Conservation (phyloP, 257 asterid genomes). For the Nicotiana benthamiana region DNA sequence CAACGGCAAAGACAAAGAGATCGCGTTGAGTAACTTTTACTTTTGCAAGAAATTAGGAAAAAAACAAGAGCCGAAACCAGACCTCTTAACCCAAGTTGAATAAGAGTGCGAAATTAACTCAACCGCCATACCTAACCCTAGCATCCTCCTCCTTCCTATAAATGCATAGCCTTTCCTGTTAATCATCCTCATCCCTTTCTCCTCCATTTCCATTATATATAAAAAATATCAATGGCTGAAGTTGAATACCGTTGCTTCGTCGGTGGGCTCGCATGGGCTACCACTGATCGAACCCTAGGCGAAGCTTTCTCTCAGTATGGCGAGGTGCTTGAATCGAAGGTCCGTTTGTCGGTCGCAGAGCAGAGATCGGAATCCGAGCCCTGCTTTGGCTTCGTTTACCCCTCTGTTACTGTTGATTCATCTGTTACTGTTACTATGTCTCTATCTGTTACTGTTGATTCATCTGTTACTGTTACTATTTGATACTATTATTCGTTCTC, state of each 20-base stretch:
- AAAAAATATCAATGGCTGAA: constrained; percentile 45
- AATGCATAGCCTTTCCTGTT: not conserved
- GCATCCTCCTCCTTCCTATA: constrained; percentile 7
- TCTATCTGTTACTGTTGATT: constrained; percentile 37
- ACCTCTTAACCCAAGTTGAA: not conserved
- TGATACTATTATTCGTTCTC: constrained; percentile 28
- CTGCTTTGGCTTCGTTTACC: constrained; percentile 37
- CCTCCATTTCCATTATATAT: too few species aligned
- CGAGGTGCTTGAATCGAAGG: constrained; percentile 78
- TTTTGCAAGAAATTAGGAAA: too few species aligned
- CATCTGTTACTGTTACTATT: constrained; percentile 34
- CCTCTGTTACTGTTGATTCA: constrained; percentile 32
- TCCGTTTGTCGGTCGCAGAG: constrained; percentile 42
- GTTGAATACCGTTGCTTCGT: constrained; percentile 82
- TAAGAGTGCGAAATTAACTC: not conserved
- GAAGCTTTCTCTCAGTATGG: constrained; percentile 65
- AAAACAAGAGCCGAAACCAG: too few species aligned
- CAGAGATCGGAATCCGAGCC: constrained; percentile 58
- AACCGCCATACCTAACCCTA: constrained; percentile 1
- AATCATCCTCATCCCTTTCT: not conserved
- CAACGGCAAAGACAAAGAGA: too few species aligned
- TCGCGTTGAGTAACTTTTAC: too few species aligned
- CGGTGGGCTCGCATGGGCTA: constrained; percentile 94
- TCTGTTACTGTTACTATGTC: constrained; percentile 41
- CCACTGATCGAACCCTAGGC: constrained; percentile 57